Conservation (phyloP, 208 protist genomes). For the Naegleria fowleri region DNA sequence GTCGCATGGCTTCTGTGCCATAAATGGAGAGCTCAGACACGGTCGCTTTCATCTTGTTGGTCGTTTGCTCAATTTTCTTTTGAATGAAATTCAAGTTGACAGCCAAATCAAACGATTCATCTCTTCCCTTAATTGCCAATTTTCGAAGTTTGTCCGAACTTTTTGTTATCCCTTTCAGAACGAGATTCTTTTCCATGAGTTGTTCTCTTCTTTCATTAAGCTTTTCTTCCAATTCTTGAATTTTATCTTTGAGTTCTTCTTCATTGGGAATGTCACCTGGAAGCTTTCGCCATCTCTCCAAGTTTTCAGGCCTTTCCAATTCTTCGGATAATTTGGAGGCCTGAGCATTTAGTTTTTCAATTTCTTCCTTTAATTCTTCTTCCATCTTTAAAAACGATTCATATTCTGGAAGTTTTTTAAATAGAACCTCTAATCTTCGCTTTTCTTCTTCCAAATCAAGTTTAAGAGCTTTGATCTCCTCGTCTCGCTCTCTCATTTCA, state of each 20-base stretch:
- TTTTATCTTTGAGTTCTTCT: conserved; percentile 67
- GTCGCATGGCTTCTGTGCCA: conserved; percentile 75
- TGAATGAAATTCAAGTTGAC: conserved; percentile 85
- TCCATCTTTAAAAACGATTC: conserved; percentile 46
- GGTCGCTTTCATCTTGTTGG: conserved; percentile 86
- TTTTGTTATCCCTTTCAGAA: conserved; percentile 84
- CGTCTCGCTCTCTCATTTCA: conserved; percentile 18
- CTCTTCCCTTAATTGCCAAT: conserved; percentile 69
- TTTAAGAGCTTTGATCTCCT: background rate
- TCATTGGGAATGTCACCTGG: conserved; percentile 39
- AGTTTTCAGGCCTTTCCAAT: conserved; percentile 60
- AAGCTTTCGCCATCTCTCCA: background rate
- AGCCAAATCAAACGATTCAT: conserved; percentile 80
- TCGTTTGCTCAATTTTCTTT: conserved; percentile 69
- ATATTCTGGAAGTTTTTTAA: conserved; percentile 31
- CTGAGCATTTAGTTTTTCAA: conserved; percentile 61
- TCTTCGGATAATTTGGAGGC: conserved; percentile 73
- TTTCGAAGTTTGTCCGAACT: conserved; percentile 69
- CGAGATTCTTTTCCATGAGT: conserved; percentile 90
- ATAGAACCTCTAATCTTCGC: background rate
- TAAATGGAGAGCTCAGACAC: conserved; percentile 91
- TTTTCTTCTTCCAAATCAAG: conserved; percentile 6
- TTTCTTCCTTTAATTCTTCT: conserved; percentile 65
- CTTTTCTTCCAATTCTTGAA: conserved; percentile 76
- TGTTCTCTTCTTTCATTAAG: conserved; percentile 80